A percentile compares a stretch with the other conserved stretches of the same genome.
These are phyloP conservation scores for Oenanthe sinensis DNA, from an alignment of 129 eudicot species.

Conservation along the genomic window DNA sequence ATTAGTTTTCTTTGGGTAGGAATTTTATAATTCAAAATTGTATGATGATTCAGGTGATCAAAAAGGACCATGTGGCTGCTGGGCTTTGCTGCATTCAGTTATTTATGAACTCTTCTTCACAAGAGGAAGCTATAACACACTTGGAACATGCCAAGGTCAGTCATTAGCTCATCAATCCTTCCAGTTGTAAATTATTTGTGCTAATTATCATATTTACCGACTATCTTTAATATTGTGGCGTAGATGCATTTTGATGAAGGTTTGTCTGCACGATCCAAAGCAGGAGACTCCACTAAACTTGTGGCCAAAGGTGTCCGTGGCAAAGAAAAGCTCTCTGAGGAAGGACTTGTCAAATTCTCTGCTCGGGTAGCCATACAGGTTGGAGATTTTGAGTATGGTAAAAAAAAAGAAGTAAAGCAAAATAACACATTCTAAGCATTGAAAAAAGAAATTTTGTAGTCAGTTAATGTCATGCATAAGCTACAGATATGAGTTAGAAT, in stretches of 20 bases:
- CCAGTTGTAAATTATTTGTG: neutral
- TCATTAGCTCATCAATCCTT: neutral
- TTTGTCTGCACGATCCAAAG: slow-evolving; percentile 59
- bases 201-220: neutral
- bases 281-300: slow-evolving; percentile 63
- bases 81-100: slow-evolving; percentile 96
- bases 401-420: neutral
- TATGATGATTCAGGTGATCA: slow-evolving; percentile 67
- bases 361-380: slow-evolving; percentile 96
- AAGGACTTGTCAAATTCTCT: slow-evolving; percentile 84
- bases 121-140: slow-evolving; percentile 88
- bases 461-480: neutral
- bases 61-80: slow-evolving; percentile 95
- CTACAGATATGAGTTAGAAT: neutral
- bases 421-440: neutral
- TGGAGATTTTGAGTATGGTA: neutral
- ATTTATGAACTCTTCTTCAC: slow-evolving; percentile 79
- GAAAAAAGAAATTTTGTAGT: neutral
- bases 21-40: neutral
- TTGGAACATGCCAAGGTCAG: slow-evolving; percentile 82
- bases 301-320: slow-evolving; percentile 82
- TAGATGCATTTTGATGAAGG: slow-evolving; percentile 97
- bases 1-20: neutral
- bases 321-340: slow-evolving; percentile 86
- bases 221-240: slow-evolving; percentile 15